A percentile compares a stretch with the other conserved stretches of the same genome.
Evolutionary conservation across 768 basidiomycete genomes (phyloP).

Genomic region (Dioszegia aurantiaca): DNA sequence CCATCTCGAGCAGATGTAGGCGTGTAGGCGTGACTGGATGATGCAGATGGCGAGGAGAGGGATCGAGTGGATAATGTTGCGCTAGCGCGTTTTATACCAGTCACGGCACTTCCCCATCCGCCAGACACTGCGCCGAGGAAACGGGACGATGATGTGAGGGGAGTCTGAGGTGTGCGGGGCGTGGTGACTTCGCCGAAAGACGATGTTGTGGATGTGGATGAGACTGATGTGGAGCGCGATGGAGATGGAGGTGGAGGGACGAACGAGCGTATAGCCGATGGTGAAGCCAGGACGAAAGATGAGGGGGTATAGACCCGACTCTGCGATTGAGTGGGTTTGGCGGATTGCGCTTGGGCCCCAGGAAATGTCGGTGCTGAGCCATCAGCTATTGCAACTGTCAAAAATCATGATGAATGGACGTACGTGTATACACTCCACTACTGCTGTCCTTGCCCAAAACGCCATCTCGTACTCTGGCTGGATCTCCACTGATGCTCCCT

Average conservation of each 20-base stretch:
- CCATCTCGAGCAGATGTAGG: slow-evolving; percentile 14
- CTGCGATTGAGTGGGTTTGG: background rate
- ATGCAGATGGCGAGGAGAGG: background rate
- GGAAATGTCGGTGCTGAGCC: slow-evolving; percentile 10
- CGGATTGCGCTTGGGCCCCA: background rate
- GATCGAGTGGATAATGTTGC: slow-evolving; percentile 2
- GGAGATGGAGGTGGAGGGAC: background rate
- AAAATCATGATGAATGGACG: background rate
- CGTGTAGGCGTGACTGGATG: background rate
- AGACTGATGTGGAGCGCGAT: slow-evolving; percentile 10
- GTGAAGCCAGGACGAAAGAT: background rate
- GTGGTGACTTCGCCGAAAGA: slow-evolving; percentile 11
- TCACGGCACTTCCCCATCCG: slow-evolving; percentile 6
- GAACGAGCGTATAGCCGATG: background rate
- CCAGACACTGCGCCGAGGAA: slow-evolving; percentile 9
- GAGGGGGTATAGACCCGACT: slow-evolving; percentile 10
- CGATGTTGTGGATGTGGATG: slow-evolving; percentile 10
- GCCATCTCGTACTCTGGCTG: slow-evolving; percentile 6
- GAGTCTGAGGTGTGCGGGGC: slow-evolving; percentile 10
- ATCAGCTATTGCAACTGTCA: background rate
- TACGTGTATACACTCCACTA: slow-evolving; percentile 13
- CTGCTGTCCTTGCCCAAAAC: background rate
- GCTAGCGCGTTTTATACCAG: slow-evolving; percentile 1
- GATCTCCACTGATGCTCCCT: slow-evolving; percentile 15
- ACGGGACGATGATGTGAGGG: slow-evolving; percentile 7